phyloP scores from a whole-genome alignment of 257 asterid genomes.

The Nicotiana tomentosiformis region DNA sequence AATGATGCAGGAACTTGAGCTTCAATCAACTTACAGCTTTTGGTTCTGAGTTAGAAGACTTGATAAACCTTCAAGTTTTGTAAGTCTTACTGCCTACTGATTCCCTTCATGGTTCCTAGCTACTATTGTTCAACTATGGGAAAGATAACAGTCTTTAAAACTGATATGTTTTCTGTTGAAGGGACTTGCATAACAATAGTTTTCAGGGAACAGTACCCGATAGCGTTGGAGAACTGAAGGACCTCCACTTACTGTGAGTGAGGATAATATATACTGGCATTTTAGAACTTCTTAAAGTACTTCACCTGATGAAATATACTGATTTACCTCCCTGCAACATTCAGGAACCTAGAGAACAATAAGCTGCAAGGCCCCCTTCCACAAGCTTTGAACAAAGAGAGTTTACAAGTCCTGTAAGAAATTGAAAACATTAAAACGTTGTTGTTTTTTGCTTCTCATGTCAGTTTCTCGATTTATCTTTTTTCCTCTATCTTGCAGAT shows the following conservation, averaged over 20 bases:
- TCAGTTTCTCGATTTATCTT: background rate
- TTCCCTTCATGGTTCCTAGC: background rate
- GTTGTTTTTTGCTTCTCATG: background rate
- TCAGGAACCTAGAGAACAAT: slow-evolving; percentile 79
- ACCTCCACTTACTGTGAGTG: slow-evolving; percentile 78
- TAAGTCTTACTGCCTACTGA: slow-evolving; percentile 32
- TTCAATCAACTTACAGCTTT: slow-evolving; percentile 73
- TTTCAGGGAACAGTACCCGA: slow-evolving; percentile 72
- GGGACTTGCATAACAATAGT: slow-evolving; percentile 88
- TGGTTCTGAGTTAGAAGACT: slow-evolving; percentile 80
- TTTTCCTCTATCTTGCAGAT: slow-evolving; percentile 30
- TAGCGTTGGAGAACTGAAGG: slow-evolving; percentile 64
- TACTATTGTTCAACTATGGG: background rate
- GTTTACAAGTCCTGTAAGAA: slow-evolving; percentile 63
- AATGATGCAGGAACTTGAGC: slow-evolving; percentile 74
- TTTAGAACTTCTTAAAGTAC: background rate
- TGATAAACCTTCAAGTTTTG: slow-evolving; percentile 85
- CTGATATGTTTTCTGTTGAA: slow-evolving; percentile 20
- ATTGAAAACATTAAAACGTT: background rate
- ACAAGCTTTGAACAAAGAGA: slow-evolving; percentile 58
- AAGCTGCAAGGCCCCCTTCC: slow-evolving; percentile 93
- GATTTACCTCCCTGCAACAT: slow-evolving; percentile 12
- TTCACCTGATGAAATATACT: background rate
- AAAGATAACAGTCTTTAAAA: background rate
- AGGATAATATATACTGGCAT: background rate